Base-by-base conservation (phyloP, 176 grass and related monocot species). In the Thinopyrum elongatum region DNA sequence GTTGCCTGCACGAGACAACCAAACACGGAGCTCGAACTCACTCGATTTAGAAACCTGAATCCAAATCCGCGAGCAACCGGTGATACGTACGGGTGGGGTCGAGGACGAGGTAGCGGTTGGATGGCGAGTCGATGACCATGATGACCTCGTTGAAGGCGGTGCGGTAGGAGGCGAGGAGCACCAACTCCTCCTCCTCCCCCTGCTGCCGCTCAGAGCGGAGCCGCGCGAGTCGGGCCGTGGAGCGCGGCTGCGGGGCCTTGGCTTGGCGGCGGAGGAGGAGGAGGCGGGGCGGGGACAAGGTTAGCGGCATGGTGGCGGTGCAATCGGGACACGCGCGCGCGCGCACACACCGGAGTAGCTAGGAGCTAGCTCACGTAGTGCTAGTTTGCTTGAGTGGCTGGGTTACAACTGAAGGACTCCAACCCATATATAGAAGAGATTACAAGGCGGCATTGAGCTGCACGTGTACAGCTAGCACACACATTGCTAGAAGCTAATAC, bases 111-210 rank as follows among this genome's bases (percentile, higher is more conserved):
- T 90, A 89, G 58, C 90, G 92, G 49, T 92, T 80, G 34, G 13
- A 80, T 27, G 91, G 86, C 11, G 86, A 92, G 74, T 95, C 96
- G 12, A 98, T 90, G 26, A 98, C 86, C 88, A 95, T 78, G 28
- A 94, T 92, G 38, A 92, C 71, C 26, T 98, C 91, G 57, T 95
- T 98, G 91, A 91, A 93, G 12, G 84, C 55, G 78, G 83, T 93
- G 33, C 77, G 86, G 34, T 87, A 78, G 44, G 65, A 23, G 13
- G 80, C 85, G 21, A 98, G 85, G 19, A 98, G 81, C 19, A 58
- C 33, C 70, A 91, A 91, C 36, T 92, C 90, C 64, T 92, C 78
- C 69, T 90, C 82, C 25, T 62, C 35, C 82, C 58, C 1, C 14
- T 49, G 46, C 47, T 17, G 47, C 47, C 17, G 22, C 55, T 77